Percentiles rank a stretch among this genome's conserved stretches.
Conservation (phyloP, 2,329 filamentous ascomycete species). For the Fusarium sp. region DNA sequence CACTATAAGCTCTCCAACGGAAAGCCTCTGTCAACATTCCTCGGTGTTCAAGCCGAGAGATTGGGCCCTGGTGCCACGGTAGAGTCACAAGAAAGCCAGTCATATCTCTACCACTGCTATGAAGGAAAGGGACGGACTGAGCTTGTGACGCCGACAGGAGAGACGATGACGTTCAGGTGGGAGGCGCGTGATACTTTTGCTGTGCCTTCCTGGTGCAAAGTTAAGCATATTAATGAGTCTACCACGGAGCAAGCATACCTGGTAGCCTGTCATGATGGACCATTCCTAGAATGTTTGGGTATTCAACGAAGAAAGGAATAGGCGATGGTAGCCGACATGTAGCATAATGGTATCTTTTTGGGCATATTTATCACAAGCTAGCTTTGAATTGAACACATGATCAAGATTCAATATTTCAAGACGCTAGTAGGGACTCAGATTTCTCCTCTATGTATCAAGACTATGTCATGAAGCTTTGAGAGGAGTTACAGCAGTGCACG, state of each 20-base stretch:
- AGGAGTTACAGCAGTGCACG: neutral
- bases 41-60: constrained; percentile 61
- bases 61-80: constrained; percentile 51
- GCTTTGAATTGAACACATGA: neutral
- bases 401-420: neutral
- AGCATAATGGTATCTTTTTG: rapidly evolving
- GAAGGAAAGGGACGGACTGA: constrained; percentile 56
- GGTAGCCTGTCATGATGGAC: constrained; percentile 48
- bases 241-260: constrained; percentile 44
- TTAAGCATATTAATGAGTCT: constrained; percentile 55
- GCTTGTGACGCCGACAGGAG: constrained; percentile 47
- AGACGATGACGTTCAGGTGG: constrained; percentile 54
- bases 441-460: neutral
- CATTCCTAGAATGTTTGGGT: constrained; percentile 43
- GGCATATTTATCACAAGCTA: neutral
- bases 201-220: constrained; percentile 61
- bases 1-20: constrained; percentile 50
- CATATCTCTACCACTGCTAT: constrained; percentile 63
- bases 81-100: constrained; percentile 56
- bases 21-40: constrained; percentile 52
- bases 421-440: neutral
- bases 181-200: constrained; percentile 62
- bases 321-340: neutral
- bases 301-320: constrained; percentile 5
- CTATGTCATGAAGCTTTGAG: neutral